Base-by-base conservation (phyloP, 768 basidiomycete genomes). In the Trametes cinnabarina region DNA sequence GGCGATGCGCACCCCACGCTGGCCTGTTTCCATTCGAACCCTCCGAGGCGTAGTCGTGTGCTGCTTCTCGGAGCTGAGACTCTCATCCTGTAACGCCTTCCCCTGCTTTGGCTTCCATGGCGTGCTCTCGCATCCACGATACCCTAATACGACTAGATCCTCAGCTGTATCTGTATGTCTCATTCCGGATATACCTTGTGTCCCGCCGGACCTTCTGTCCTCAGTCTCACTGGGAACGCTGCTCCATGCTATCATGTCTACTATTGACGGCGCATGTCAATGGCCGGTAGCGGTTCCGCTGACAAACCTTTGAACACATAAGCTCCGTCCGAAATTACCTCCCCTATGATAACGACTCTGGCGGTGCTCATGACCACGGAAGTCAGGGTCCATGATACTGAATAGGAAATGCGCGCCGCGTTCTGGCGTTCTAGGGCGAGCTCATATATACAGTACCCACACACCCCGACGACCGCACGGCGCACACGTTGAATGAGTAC, bases 381-480 rank as follows among this genome's bases (percentile, higher is more conserved):
- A 52, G 25, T 48, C 54, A 61, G 59, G 59, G 59, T 56, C 50
- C 34, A 41, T 53, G 50, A 41, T 56, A 61, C 46, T 61, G 44
- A 56, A 61, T 57, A 44, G 47, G 47, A 44, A 47, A 39, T 60
- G 53, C 53, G 28, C 42, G 7, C 20, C 37, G 28, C 44, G 41
- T 43, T 39, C 41, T 47, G 25, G 39, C 11, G 50, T 61, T 61
- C 60, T 61, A 57, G 60, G 34, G 53, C 51, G 42, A 15, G 15
- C 42, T 25, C 12, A 46, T 42, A 41, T 12, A 47, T 26, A 35
- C 37, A 12, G 30, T 32, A 53, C 46, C 57, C 44, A 41, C 35
- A 42, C 28, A 47, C 35, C 46, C 46, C 35, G 56, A 48, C 41
- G 17, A 23, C 56, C 40, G 56, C 48, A 26, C 32, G 48, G 32